Percentiles rank a stretch among this genome's conserved stretches.
Evolutionary conservation across 371 early-diverging fungal genomes (phyloP).

Genomic region (Lichtheimia corymbifera): DNA sequence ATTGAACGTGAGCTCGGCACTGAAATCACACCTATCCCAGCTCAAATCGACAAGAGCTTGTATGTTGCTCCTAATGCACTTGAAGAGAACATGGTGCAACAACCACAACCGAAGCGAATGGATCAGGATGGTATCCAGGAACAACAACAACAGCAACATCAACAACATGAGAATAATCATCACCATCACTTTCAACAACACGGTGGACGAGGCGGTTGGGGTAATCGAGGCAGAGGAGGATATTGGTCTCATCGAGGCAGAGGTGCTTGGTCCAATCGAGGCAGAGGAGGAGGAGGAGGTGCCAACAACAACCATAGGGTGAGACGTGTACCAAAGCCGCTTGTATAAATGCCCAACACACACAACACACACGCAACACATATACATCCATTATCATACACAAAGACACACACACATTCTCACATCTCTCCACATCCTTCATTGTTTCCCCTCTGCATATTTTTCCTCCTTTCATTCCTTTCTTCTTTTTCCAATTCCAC

Average conservation of each 20-base stretch:
- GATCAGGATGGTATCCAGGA: slow-evolving; percentile 50
- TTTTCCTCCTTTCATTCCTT: not conserved
- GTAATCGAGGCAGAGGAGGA: not conserved
- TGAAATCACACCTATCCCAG: slow-evolving; percentile 95
- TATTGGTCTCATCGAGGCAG: too few species aligned
- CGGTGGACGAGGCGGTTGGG: not conserved
- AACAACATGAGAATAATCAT: slow-evolving; percentile 16
- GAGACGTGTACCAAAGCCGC: not conserved
- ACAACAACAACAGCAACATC: slow-evolving; percentile 50
- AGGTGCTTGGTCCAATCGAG: not conserved
- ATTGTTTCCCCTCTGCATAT: not conserved
- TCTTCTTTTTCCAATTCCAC: not conserved
- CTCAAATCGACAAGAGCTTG: slow-evolving; percentile 88
- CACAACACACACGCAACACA: not conserved
- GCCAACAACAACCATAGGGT: too few species aligned
- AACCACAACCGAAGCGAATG: slow-evolving; percentile 47
- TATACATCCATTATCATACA: not conserved
- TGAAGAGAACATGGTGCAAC: slow-evolving; percentile 52
- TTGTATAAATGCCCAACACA: not conserved
- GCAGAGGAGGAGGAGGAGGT: not conserved
- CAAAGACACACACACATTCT: not conserved
- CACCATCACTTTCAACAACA: slow-evolving; percentile 6
- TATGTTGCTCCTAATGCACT: slow-evolving; percentile 82
- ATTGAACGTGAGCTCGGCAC: slow-evolving; percentile 98
- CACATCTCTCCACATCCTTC: not conserved